A percentile compares a stretch with the other conserved stretches of the same genome.
These are phyloP conservation scores for Marasmius sp. DNA, from an alignment of 1,284 basidiomycete species.

Conservation along the genomic window DNA sequence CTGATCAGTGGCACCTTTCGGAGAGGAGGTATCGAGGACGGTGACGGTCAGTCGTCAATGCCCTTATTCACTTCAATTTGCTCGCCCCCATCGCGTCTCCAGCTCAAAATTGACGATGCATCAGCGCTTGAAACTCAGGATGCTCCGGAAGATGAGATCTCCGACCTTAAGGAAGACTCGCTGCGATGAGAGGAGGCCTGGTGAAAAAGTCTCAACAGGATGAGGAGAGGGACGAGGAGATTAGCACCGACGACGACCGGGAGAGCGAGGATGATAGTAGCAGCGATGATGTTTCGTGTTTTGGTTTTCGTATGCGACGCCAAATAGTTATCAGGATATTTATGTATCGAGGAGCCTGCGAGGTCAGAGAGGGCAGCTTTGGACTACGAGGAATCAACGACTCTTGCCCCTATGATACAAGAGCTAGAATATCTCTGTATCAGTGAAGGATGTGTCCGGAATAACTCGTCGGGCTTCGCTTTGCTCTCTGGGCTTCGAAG, in stretches of 20 bases:
- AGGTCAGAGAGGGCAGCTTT: too few species aligned
- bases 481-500: too few species aligned
- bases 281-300: conserved; percentile 40
- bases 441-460: too few species aligned
- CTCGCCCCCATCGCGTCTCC: neutral
- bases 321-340: too few species aligned
- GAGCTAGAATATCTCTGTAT: too few species aligned
- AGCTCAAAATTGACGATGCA: conserved; percentile 84
- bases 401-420: too few species aligned
- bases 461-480: too few species aligned
- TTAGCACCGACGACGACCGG: conserved; percentile 33
- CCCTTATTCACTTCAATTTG: neutral
- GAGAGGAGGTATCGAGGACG: conserved; percentile 75
- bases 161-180: conserved; percentile 95
- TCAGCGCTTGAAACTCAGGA: conserved; percentile 60
- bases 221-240: conserved; percentile 46
- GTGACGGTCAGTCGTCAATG: conserved; percentile 58
- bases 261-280: conserved; percentile 34
- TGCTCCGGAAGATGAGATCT: conserved; percentile 85
- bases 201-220: conserved; percentile 74
- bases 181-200: conserved; percentile 88
- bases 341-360: too few species aligned
- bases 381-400: too few species aligned
- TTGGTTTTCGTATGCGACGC: neutral
- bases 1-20: conserved; percentile 89